phyloP scores from a whole-genome alignment of 2,329 filamentous ascomycete genomes.

The Penicillium expansum region DNA sequence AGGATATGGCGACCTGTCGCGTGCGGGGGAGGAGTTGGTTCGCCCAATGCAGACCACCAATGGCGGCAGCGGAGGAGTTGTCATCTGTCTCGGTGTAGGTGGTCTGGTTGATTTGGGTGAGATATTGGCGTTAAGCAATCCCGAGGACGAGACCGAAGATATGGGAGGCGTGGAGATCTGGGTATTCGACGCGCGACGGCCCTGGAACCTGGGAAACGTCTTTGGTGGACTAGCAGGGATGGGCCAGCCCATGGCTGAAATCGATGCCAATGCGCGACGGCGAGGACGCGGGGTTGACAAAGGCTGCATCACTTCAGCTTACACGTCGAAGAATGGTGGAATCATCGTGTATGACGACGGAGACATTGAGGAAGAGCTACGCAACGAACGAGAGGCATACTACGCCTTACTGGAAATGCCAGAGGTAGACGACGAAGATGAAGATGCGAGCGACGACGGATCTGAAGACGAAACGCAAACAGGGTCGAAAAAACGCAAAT shows the following conservation, averaged over 20 bases:
- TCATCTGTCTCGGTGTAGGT: slow-evolving; percentile 88
- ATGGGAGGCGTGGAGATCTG: slow-evolving; percentile 90
- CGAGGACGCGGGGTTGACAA: slow-evolving; percentile 66
- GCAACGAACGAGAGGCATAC: slow-evolving; percentile 74
- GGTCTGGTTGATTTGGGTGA: slow-evolving; percentile 84
- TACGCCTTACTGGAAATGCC: slow-evolving; percentile 87
- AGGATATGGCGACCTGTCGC: slow-evolving; percentile 85
- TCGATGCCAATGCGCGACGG: slow-evolving; percentile 42
- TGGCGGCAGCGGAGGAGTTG: slow-evolving; percentile 82
- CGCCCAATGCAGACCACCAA: slow-evolving; percentile 80
- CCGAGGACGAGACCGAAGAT: slow-evolving; percentile 58
- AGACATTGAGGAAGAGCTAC: slow-evolving; percentile 82
- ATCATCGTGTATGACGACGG: slow-evolving; percentile 95
- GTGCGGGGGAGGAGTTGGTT: slow-evolving; percentile 74
- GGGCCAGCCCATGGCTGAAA: slow-evolving; percentile 51
- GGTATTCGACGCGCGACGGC: slow-evolving; percentile 86
- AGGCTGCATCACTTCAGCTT: slow-evolving; percentile 68
- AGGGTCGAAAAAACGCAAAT: slow-evolving; percentile 68
- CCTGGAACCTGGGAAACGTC: slow-evolving; percentile 92
- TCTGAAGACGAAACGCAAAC: slow-evolving; percentile 53
- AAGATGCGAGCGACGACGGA: slow-evolving; percentile 60
- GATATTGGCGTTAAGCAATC: slow-evolving; percentile 72
- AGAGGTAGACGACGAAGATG: slow-evolving; percentile 75
- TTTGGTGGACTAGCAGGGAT: slow-evolving; percentile 69
- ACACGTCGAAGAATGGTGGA: slow-evolving; percentile 76